Percentiles rank a stretch among this genome's conserved stretches.
phyloP scores from a whole-genome alignment of 345 rosid genomes.

The Sisymbrium irio region DNA sequence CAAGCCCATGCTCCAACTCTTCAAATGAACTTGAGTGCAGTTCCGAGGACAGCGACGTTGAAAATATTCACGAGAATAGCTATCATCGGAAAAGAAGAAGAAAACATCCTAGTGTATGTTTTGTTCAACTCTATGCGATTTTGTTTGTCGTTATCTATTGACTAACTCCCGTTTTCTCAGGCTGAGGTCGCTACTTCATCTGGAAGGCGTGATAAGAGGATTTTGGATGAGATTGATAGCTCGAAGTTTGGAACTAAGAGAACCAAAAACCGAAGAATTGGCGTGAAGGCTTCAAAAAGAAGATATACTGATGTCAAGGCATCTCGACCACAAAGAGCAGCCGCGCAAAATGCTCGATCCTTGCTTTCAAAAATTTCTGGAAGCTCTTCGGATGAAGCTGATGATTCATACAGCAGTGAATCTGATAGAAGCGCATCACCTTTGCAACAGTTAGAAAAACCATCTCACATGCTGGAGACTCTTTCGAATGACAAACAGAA shows the following conservation, averaged over 20 bases:
- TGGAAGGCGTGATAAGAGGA: conserved; percentile 76
- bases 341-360: conserved; percentile 86
- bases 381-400: conserved; percentile 67
- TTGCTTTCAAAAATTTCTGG: conserved; percentile 83
- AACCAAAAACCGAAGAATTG: conserved; percentile 50
- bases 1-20: conserved; percentile 54
- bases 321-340: conserved; percentile 87
- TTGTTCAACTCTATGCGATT: conserved; percentile 17
- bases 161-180: conserved; percentile 48
- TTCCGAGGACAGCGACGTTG: conserved; percentile 63
- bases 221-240: conserved; percentile 63
- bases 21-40: conserved; percentile 67
- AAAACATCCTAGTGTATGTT: conserved; percentile 59
- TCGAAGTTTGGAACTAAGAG: conserved; percentile 45
- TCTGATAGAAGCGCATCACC: conserved; percentile 42
- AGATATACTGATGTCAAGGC: conserved; percentile 59
- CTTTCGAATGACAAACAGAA: conserved; percentile 51
- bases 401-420: conserved; percentile 63
- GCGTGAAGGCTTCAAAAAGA: conserved; percentile 51
- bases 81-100: conserved; percentile 64
- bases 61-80: conserved; percentile 47
- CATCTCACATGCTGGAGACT: conserved; percentile 44
- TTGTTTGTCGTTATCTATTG: conserved; percentile 24
- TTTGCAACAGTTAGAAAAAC: conserved; percentile 38
- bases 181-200: conserved; percentile 59